A percentile compares a stretch with the other conserved stretches of the same genome.
phyloP scores from a whole-genome alignment of 2,329 filamentous ascomycete genomes.

The Fusarium avenaceum region DNA sequence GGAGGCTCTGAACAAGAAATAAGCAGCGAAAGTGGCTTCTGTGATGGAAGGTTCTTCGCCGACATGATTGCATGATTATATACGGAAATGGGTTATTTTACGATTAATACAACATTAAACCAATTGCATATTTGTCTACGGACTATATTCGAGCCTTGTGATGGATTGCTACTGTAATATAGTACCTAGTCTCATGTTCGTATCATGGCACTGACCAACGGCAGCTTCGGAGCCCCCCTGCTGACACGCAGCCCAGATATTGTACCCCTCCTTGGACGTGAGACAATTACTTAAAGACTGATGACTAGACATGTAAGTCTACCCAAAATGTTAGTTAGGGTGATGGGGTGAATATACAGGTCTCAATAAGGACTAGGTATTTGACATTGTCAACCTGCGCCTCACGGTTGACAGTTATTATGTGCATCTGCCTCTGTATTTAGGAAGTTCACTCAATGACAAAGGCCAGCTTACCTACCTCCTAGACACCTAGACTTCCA shows the following conservation, averaged over 20 bases:
- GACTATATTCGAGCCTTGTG: conserved; percentile 2
- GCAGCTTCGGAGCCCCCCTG: conserved; percentile 29
- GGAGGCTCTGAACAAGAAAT: conserved; percentile 73
- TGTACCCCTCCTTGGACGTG: conserved; percentile 22
- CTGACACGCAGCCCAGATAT: conserved; percentile 28
- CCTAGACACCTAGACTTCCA: no score
- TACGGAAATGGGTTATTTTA: conserved; percentile 21
- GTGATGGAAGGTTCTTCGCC: conserved; percentile 6
- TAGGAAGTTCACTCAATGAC: neutral
- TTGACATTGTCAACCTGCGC: neutral
- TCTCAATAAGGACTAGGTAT: neutral
- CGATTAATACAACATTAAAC: conserved; percentile 31
- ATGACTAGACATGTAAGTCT: neutral
- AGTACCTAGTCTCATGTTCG: conserved; percentile 25
- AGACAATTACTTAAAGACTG: conserved; percentile 11
- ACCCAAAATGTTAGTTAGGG: neutral
- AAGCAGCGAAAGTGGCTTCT: conserved; percentile 11
- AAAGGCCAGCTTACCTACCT: no score
- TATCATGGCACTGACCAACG: conserved; percentile 34
- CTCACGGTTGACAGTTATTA: neutral
- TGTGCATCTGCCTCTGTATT: neutral
- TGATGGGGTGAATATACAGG: neutral
- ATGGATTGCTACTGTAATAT: conserved; percentile 2
- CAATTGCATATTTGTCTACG: conserved; percentile 4
- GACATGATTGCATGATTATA: conserved; percentile 44